These are phyloP conservation scores for Cutaneotrichosporon sp. DNA, from an alignment of 1,284 basidiomycete species.

Conservation along the genomic window DNA sequence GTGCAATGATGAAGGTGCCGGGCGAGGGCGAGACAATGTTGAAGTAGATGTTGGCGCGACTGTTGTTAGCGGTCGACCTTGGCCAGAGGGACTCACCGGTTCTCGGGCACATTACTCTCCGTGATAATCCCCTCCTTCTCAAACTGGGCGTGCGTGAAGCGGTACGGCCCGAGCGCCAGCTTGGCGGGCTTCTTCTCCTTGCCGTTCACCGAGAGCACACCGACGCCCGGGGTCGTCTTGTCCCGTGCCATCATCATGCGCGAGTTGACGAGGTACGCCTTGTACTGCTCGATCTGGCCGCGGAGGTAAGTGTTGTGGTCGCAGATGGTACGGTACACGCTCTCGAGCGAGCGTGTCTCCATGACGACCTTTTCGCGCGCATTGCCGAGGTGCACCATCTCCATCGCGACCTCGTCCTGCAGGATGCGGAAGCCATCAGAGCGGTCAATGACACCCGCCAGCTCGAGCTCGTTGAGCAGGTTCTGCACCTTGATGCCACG, in stretches of 20 bases:
- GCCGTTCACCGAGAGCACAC: slow-evolving; percentile 91
- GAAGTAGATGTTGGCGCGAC: slow-evolving; percentile 97
- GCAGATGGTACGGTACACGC: slow-evolving; percentile 97
- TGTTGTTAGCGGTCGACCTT: slow-evolving; percentile 42
- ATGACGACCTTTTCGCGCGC: slow-evolving; percentile 90
- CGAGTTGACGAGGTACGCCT: slow-evolving; percentile 97
- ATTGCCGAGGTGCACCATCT: slow-evolving; percentile 94
- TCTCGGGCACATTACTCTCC: slow-evolving; percentile 97
- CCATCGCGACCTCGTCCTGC: slow-evolving; percentile 93
- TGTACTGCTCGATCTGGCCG: slow-evolving; percentile 97
- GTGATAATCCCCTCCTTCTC: slow-evolving; percentile 99
- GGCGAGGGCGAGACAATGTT: slow-evolving; percentile 96
- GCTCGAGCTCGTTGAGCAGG: slow-evolving; percentile 94
- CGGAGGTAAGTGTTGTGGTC: slow-evolving; percentile 98
- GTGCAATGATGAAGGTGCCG: slow-evolving; percentile 96
- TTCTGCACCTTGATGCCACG: slow-evolving; percentile 99
- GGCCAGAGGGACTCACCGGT: slow-evolving; percentile 62
- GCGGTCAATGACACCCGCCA: slow-evolving; percentile 79
- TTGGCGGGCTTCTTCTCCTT: slow-evolving; percentile 93
- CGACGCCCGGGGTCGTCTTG: slow-evolving; percentile 76
- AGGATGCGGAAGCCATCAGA: slow-evolving; percentile 85
- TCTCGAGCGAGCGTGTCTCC: slow-evolving; percentile 88
- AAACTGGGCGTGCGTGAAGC: slow-evolving; percentile 95
- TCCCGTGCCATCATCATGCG: slow-evolving; percentile 83
- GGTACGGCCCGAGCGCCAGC: slow-evolving; percentile 86